These are phyloP conservation scores for Rhizopogon salebrosus DNA, from an alignment of 768 basidiomycete species.

Conservation along the genomic window DNA sequence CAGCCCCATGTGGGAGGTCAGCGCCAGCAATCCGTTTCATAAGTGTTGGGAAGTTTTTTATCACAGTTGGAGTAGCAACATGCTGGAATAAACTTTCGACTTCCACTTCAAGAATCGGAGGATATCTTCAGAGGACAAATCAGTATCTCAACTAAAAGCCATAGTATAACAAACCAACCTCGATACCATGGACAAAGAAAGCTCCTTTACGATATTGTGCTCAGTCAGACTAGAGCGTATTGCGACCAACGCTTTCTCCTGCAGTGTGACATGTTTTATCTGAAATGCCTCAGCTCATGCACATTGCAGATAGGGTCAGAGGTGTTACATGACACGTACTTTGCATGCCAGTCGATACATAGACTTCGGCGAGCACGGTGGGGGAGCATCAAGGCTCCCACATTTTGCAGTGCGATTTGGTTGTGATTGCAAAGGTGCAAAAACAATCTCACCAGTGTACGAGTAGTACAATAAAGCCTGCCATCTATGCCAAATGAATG, in stretches of 20 bases:
- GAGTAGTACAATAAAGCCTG: constrained; percentile 29
- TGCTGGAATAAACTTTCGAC: constrained; percentile 6
- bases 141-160: too few relatives aligned
- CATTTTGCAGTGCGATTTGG: background rate
- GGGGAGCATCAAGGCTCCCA: background rate
- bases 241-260: constrained; percentile 11
- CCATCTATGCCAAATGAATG: constrained; percentile 21
- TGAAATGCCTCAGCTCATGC: constrained; percentile 1
- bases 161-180: constrained; percentile 8
- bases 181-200: constrained; percentile 22
- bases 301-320: background rate
- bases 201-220: constrained; percentile 19
- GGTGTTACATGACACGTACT: constrained; percentile 9
- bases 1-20: constrained; percentile 9
- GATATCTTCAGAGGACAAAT: constrained; percentile 1
- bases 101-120: constrained; percentile 4
- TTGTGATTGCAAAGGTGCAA: constrained; percentile 19
- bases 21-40: constrained; percentile 3
- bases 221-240: constrained; percentile 14
- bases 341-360: constrained; percentile 34
- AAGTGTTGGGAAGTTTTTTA: background rate
- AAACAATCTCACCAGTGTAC: constrained; percentile 27
- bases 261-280: constrained; percentile 16
- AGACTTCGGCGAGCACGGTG: constrained; percentile 30
- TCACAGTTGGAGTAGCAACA: constrained; percentile 1